Percentiles rank a stretch among this genome's conserved stretches.
Conservation (phyloP, 225 moss, liverwort and hornwort genomes). For the Pseudoscleropodium purum region DNA sequence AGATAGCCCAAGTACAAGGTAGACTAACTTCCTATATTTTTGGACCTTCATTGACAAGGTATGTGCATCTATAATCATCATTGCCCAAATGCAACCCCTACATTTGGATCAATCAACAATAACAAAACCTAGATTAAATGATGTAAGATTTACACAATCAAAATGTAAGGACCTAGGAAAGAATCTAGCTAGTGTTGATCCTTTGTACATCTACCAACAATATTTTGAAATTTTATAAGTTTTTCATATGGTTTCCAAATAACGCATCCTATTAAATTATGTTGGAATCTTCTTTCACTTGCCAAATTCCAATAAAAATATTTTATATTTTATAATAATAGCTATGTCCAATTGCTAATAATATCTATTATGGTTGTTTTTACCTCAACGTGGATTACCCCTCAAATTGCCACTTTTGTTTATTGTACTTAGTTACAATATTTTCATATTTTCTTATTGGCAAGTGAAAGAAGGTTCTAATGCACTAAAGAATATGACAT, state of each 20-base stretch:
- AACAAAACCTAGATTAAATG: neutral
- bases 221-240: neutral
- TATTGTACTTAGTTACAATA: neutral
- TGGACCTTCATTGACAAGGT: too few relatives aligned
- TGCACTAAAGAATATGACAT: fast-evolving
- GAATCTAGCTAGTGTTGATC: neutral
- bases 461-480: fast-evolving
- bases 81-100: fast-evolving
- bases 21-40: neutral
- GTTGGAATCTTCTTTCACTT: neutral
- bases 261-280: neutral
- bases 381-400: fast-evolving
- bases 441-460: neutral
- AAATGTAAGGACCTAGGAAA: fast-evolving
- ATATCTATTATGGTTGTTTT: neutral
- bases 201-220: too few relatives aligned
- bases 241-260: neutral
- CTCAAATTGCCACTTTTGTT: fast-evolving
- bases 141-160: neutral
- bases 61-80: neutral
- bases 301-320: neutral
- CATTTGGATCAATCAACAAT: neutral
- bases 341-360: fast-evolving
- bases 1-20: neutral
- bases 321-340: neutral